Evolutionary conservation across 495 filamentous ascomycete genomes (phyloP), one percentile per base, ranked within the genome.

Genomic region (Aspergillus indologenus): DNA sequence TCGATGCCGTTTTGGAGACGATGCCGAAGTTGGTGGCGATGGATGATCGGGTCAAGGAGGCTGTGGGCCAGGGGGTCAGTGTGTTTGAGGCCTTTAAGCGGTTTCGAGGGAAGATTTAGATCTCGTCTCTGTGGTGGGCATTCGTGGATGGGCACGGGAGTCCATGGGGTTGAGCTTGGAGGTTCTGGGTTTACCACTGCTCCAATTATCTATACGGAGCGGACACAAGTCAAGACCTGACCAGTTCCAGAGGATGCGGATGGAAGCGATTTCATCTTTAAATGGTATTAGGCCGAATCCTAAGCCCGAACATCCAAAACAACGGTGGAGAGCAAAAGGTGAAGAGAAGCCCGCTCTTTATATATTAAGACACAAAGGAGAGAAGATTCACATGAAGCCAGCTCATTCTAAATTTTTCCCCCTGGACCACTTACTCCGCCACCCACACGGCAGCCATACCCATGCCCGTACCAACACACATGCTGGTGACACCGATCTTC

Each of bases 401-500:
- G 60, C 57, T 61, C 61, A 63, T 62, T 47, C 34, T 45, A 14
- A 43, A n/a, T n/a, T 11, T 42, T 53, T 59, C 45, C 21, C 6
- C 19, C 24, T 51, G 55, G 12, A 19, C 45, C 53, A 23, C 66
- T 75, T 85, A 92, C 77, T 94, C 90, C 22, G 86, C 87, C 64
- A 96, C 91, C 90, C 91, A 96, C 47, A 96, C 87, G 52, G 91
- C 90, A 23, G 94, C 94, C 90, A 96, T 95, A 40, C 92, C 92
- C 92, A 97, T 97, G 46, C 92, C 92, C 12, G 94, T 98, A 22
- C 93, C 94, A 45, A 97, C 80, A 72, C 94, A 98, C 94, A 98
- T 97, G 75, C 88, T 92, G 21, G 90, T 97, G 12, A 98, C 85
- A 45, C 94, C 94, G 59, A 98, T 73, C 82, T 87, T 90, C 81